A percentile compares a stretch with the other conserved stretches of the same genome.
Evolutionary conservation across 2,329 filamentous ascomycete genomes (phyloP).

Genomic region (Tolypocladium endophyticum): DNA sequence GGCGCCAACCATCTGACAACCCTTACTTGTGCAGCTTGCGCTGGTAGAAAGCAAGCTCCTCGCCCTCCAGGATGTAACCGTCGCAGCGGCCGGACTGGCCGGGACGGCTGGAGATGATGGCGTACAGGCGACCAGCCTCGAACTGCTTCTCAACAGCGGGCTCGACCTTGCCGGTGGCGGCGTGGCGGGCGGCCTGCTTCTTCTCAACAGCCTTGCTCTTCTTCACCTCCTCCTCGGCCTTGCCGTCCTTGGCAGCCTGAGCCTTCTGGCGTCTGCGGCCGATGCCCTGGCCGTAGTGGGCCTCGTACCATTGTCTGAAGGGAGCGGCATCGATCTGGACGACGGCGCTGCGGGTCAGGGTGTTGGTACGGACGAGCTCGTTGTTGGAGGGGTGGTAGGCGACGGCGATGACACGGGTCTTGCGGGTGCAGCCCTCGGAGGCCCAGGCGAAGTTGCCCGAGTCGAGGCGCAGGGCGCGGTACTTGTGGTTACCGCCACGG

Average conservation of each 20-base stretch:
- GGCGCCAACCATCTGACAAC: constrained; percentile 8
- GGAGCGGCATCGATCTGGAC: constrained; percentile 98
- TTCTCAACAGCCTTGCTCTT: constrained; percentile 93
- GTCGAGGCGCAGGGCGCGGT: constrained; percentile 97
- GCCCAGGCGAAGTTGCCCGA: constrained; percentile 99
- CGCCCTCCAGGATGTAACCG: constrained; percentile 97
- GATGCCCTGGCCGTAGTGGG: constrained; percentile 88
- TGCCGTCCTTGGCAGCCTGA: constrained; percentile 46
- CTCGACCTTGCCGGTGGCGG: constrained; percentile 86
- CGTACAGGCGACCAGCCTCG: constrained; percentile 96
- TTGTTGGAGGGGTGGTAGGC: constrained; percentile 99
- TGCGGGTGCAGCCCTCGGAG: constrained; percentile 95
- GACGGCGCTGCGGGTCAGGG: constrained; percentile 96
- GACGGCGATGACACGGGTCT: constrained; percentile 97
- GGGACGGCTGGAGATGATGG: constrained; percentile 83
- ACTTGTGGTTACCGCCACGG: constrained; percentile 98
- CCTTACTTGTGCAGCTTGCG: constrained; percentile 96
- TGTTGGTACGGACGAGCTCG: constrained; percentile 99
- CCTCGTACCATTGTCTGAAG: constrained; percentile 99
- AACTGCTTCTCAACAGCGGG: constrained; percentile 91
- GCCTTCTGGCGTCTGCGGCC: constrained; percentile 90
- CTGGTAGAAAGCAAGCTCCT: constrained; percentile 99
- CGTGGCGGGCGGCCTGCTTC: constrained; percentile 87
- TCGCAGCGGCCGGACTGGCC: constrained; percentile 95
- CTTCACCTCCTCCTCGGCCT: constrained; percentile 63